Evolutionary conservation across 31 red algal genomes (phyloP), one percentile per base, ranked within the genome.

Genomic region (Bonnemaisonia californica): DNA sequence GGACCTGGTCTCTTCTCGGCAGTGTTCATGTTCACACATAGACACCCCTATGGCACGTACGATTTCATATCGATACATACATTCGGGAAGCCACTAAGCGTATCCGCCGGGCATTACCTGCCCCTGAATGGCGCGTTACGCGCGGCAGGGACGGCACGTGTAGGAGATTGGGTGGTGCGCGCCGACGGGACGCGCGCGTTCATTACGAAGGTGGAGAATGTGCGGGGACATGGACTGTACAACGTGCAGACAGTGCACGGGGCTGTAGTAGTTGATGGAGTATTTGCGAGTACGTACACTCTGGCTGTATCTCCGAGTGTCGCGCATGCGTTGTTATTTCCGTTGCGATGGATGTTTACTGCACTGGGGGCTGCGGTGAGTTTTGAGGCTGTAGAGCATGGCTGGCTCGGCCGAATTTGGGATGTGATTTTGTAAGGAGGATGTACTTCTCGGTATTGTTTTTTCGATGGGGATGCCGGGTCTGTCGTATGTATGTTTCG

Each of bases 161-260:
- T 85, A 16, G 89, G 89, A 24, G 89, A 92, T 47, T 39, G n/a
- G 35, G 32, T 92, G 16, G 77, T 62, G 40, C 16, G 54, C 3
- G 62, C 73, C 4, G 57, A 35, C 8, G 86, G 86, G 11, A 31
- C 47, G 24, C 27, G 38, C 54, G 69, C 23, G 3, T 47, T 28
- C 0, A 77, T 89, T 1, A 32, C 36, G 37, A 55, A 30, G n/a
- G 68, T 89, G 37, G 67, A 74, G 3, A n/a, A 41, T 19, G 36
- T 89, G 1, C 71, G 36, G 51, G 36, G 59, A 3, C 22, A 27
- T n/a, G 89, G 89, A 30, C 32, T 92, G 33, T 92, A 73, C 74
- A 85, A 85, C 57, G 81, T 81, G 1, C 89, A 92, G 54, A 92
- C 89, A 21, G 47, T 80, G 13, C 32, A 70, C n/a, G 89, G 89